A percentile compares a stretch with the other conserved stretches of the same genome.
phyloP scores from a whole-genome alignment of 768 basidiomycete genomes.

The Pholiota molesta region DNA sequence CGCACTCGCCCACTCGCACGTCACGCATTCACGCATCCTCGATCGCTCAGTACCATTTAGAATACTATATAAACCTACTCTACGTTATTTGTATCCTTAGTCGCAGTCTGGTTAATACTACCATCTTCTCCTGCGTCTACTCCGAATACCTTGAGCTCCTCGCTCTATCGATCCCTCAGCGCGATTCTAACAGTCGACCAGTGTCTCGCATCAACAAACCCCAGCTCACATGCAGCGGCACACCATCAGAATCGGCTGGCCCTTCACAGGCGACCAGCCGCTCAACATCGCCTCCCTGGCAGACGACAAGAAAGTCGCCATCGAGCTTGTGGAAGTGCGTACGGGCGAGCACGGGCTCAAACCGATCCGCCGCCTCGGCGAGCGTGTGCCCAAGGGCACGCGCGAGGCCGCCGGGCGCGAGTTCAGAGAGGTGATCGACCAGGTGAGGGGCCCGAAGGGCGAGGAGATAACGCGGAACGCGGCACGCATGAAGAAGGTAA shows the following conservation, averaged over 20 bases:
- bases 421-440: constrained; percentile 3
- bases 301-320: constrained; percentile 9
- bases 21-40: too few relatives aligned
- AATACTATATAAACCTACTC: too few relatives aligned
- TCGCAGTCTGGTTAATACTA: too few relatives aligned
- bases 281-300: constrained; percentile 8
- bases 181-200: too few relatives aligned
- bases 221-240: background rate
- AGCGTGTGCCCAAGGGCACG: constrained; percentile 10
- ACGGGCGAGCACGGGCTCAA: constrained; percentile 16
- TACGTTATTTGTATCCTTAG: too few relatives aligned
- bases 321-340: constrained; percentile 21
- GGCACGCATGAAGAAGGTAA: background rate
- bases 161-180: too few relatives aligned
- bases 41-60: too few relatives aligned
- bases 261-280: constrained; percentile 14
- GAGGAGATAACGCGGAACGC: background rate
- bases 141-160: too few relatives aligned
- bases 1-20: too few relatives aligned
- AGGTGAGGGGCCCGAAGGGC: background rate
- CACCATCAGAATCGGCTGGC: background rate
- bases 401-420: constrained; percentile 16
- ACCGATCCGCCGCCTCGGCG: constrained; percentile 10
- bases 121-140: too few relatives aligned
- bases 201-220: too few relatives aligned